These are phyloP conservation scores for Coffea eugenioides DNA, from an alignment of 257 asterid species.

Conservation along the genomic window DNA sequence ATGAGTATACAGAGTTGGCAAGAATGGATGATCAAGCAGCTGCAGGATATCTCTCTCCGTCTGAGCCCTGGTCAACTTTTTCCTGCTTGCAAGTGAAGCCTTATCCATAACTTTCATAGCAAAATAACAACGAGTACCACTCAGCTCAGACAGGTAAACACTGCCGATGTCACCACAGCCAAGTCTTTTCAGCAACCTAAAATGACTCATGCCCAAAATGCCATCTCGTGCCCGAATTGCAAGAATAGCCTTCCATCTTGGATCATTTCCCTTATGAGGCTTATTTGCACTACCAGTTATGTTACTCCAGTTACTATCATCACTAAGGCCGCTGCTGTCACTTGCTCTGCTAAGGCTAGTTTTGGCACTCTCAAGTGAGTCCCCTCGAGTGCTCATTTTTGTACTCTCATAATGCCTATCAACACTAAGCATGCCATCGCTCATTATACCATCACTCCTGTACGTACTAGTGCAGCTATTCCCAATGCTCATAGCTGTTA, in stretches of 20 bases:
- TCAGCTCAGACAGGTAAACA: constrained; percentile 52
- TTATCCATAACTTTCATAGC: constrained; percentile 62
- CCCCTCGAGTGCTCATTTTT: constrained; percentile 41
- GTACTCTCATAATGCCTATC: constrained; percentile 41
- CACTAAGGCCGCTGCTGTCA: constrained; percentile 53
- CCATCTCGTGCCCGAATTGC: constrained; percentile 47
- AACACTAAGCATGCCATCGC: constrained; percentile 54
- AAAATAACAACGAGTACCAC: constrained; percentile 44
- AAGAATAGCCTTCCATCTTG: constrained; percentile 58
- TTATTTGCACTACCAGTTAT: constrained; percentile 48
- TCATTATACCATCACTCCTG: constrained; percentile 44
- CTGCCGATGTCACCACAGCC: constrained; percentile 62
- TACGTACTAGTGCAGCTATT: constrained; percentile 46
- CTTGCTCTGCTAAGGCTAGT: constrained; percentile 50
- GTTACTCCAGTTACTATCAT: constrained; percentile 58
- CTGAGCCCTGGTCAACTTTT: constrained; percentile 48
- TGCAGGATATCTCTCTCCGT: constrained; percentile 55
- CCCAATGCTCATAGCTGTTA: constrained; percentile 42
- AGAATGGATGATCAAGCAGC: constrained; percentile 57
- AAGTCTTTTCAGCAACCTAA: constrained; percentile 45
- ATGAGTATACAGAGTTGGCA: constrained; percentile 58
- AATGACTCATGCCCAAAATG: constrained; percentile 49
- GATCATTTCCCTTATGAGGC: constrained; percentile 61
- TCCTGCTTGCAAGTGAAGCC: constrained; percentile 52
- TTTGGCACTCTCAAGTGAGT: constrained; percentile 51